phyloP scores from a whole-genome alignment of 2,329 filamentous ascomycete species.

The Phialophora expanda region DNA sequence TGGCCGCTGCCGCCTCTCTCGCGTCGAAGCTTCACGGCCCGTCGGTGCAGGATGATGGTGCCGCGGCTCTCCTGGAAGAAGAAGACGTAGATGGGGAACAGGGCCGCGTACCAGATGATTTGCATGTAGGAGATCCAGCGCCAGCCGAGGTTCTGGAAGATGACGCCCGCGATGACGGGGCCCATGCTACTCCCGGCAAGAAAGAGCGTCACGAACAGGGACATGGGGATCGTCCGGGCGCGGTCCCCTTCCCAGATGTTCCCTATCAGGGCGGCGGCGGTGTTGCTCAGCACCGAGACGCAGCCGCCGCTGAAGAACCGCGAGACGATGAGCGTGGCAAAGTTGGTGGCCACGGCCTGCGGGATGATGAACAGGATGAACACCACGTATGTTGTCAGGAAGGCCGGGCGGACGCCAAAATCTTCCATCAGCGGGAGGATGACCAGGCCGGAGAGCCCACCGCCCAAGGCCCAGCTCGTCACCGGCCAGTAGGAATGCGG shows the following conservation, averaged over 20 bases:
- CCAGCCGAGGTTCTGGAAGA: constrained; percentile 32
- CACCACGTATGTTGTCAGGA: constrained; percentile 42
- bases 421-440: constrained; percentile 52
- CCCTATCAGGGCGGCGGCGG: constrained; percentile 39
- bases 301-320: constrained; percentile 43
- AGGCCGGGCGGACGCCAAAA: constrained; percentile 42
- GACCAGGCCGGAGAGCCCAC: constrained; percentile 49
- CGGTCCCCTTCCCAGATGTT: constrained; percentile 42
- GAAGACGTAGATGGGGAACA: constrained; percentile 49
- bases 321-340: constrained; percentile 37
- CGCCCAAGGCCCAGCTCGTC: constrained; percentile 51
- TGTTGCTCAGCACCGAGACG: constrained; percentile 40
- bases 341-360: constrained; percentile 38
- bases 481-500: constrained; percentile 51
- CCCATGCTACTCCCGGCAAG: constrained; percentile 34
- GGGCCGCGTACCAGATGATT: constrained; percentile 51
- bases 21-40: constrained; percentile 44
- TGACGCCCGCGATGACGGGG: constrained; percentile 33
- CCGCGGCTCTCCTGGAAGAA: constrained; percentile 55
- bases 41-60: constrained; percentile 51
- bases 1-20: constrained; percentile 18
- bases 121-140: constrained; percentile 40
- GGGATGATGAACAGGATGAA: constrained; percentile 41
- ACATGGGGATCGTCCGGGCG: constrained; percentile 36
- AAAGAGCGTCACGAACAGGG: constrained; percentile 31